phyloP scores from a whole-genome alignment of 2,329 filamentous ascomycete genomes.

The Allantophomopsis lycopodina region DNA sequence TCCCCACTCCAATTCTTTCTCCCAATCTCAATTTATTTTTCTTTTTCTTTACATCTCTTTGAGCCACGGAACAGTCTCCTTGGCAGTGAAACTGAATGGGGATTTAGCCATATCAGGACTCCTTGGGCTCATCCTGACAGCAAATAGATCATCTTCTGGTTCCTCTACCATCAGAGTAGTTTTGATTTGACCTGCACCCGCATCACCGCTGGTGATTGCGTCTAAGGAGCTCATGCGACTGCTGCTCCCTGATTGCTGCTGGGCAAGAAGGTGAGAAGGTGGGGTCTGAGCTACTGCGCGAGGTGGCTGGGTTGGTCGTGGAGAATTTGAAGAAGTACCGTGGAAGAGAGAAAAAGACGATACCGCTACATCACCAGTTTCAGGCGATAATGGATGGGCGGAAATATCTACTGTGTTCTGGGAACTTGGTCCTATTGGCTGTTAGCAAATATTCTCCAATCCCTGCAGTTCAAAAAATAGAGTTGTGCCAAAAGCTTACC shows the following conservation, averaged over 20 bases:
- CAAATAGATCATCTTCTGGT: constrained; percentile 72
- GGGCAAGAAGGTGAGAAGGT: constrained; percentile 11
- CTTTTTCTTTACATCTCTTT: not conserved
- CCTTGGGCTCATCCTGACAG: constrained; percentile 71
- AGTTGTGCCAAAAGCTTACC: constrained; percentile 26
- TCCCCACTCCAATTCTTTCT: too few relatives aligned
- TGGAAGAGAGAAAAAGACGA: constrained; percentile 48
- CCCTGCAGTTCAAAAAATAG: too few relatives aligned
- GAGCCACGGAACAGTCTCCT: constrained; percentile 14
- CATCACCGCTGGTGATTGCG: constrained; percentile 17
- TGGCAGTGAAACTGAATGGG: constrained; percentile 48
- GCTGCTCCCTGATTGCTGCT: constrained; percentile 7
- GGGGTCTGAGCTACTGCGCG: constrained; percentile 19
- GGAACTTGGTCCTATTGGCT: constrained; percentile 1
- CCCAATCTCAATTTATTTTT: not conserved
- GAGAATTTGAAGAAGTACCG: constrained; percentile 20
- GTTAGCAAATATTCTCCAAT: not conserved
- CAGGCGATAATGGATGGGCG: constrained; percentile 38
- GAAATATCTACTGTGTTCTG: constrained; percentile 7
- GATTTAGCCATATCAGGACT: constrained; percentile 78
- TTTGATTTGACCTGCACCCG: constrained; percentile 17
- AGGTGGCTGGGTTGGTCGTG: constrained; percentile 24
- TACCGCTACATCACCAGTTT: constrained; percentile 47
- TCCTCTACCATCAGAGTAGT: constrained; percentile 29
- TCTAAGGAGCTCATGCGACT: constrained; percentile 20